These are phyloP conservation scores for Fusarium protoensiforme DNA, from an alignment of 2,329 filamentous ascomycete genomes.

Conservation along the genomic window DNA sequence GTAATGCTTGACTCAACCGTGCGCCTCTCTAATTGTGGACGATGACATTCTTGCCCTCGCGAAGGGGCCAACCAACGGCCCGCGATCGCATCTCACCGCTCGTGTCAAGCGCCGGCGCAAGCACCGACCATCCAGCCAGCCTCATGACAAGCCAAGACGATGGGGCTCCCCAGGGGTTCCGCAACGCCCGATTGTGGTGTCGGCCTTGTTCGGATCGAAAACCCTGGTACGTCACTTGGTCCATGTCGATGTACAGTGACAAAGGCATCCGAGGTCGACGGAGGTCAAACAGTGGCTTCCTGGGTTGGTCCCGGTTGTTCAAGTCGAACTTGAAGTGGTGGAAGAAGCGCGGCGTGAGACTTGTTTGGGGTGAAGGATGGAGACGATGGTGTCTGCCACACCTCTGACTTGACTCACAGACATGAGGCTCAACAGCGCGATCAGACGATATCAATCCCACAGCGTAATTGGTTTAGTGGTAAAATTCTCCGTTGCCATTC, in stretches of 20 bases:
- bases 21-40: background rate
- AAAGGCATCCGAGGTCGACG: background rate
- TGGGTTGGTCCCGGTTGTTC: background rate
- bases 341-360: background rate
- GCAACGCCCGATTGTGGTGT: constrained; percentile 11
- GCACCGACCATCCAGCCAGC: constrained; percentile 10
- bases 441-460: background rate
- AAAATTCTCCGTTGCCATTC: constrained; percentile 22
- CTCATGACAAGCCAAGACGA: constrained; percentile 4
- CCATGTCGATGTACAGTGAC: background rate
- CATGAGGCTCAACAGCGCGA: rapidly evolving
- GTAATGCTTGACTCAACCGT: background rate
- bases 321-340: background rate
- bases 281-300: background rate
- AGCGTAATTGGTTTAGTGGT: constrained; percentile 22
- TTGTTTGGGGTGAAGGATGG: background rate
- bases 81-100: constrained; percentile 26
- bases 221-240: constrained; percentile 15
- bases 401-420: rapidly evolving
- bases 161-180: background rate
- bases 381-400: background rate
- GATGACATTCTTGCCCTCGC: constrained; percentile 22
- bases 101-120: constrained; percentile 6
- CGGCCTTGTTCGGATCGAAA: background rate
- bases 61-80: constrained; percentile 14